Evolutionary conservation across 352 stramenopile species (phyloP).

Genomic region (Globisporangium camurandrum): DNA sequence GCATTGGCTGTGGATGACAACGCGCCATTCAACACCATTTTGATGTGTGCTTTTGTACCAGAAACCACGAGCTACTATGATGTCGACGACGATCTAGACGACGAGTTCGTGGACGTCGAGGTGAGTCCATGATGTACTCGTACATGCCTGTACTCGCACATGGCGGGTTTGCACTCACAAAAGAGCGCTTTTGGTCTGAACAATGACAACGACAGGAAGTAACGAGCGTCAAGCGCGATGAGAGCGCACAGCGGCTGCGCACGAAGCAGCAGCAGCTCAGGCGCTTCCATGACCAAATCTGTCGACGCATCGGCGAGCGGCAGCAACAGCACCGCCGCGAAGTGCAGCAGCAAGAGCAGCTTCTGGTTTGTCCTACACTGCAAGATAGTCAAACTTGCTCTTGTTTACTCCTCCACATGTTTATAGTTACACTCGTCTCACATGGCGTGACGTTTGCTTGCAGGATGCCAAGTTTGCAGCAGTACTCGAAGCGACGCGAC

Average conservation of each 20-base stretch:
- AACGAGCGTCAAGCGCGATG: conserved; percentile 24
- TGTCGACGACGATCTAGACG: conserved; percentile 3
- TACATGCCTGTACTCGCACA: not conserved
- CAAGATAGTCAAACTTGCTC: not conserved
- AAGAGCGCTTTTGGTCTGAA: not conserved
- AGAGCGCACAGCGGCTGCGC: conserved; percentile 23
- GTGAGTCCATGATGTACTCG: not conserved
- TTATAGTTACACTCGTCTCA: not conserved
- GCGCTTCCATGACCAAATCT: conserved; percentile 57
- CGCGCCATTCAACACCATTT: too few species aligned
- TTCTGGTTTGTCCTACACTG: conserved; percentile 13
- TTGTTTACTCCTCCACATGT: not conserved
- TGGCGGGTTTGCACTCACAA: not conserved
- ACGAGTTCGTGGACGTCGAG: conserved; percentile 5
- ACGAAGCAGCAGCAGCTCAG: conserved; percentile 36
- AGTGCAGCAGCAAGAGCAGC: conserved; percentile 15
- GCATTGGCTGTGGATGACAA: too few species aligned
- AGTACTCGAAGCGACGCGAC: conserved; percentile 18
- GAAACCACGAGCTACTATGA: too few species aligned
- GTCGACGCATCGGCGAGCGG: conserved; percentile 37
- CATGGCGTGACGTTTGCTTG: not conserved
- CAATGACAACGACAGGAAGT: conserved; percentile 17
- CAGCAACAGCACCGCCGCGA: conserved; percentile 30
- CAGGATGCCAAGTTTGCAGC: conserved; percentile 35
- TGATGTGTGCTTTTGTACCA: too few species aligned